A percentile compares a stretch with the other conserved stretches of the same genome.
Conservation (phyloP, 805 yeast genomes). For the Kluyveromyces dobzhanskii region DNA sequence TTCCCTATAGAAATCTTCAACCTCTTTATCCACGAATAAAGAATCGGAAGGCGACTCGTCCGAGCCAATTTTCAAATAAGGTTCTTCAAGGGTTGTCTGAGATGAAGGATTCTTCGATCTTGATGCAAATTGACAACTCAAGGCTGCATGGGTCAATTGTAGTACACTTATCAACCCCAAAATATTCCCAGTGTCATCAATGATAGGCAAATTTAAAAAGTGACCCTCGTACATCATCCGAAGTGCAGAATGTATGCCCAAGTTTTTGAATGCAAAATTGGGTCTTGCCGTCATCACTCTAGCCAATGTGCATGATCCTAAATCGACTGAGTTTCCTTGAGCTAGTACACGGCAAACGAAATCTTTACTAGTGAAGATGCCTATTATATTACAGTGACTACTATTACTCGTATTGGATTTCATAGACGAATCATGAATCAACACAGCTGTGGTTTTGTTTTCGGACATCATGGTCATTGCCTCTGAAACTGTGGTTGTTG, state of each 20-base stretch:
- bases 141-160: slow-evolving; percentile 35
- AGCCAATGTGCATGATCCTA: slow-evolving; percentile 31
- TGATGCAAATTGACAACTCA: slow-evolving; percentile 17
- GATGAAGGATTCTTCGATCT: slow-evolving; percentile 10
- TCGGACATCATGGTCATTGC: slow-evolving; percentile 36
- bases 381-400: slow-evolving; percentile 30
- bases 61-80: background rate
- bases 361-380: slow-evolving; percentile 40
- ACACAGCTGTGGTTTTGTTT: slow-evolving; percentile 34
- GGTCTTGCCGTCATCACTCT: slow-evolving; percentile 40
- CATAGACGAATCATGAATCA: slow-evolving; percentile 27
- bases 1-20: slow-evolving; percentile 11
- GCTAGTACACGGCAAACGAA: slow-evolving; percentile 35
- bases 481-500: slow-evolving; percentile 29
- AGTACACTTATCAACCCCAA: slow-evolving; percentile 38
- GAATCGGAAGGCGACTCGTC: background rate
- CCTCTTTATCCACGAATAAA: background rate
- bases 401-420: slow-evolving; percentile 8
- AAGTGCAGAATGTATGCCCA: slow-evolving; percentile 36
- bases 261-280: slow-evolving; percentile 33
- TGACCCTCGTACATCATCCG: slow-evolving; percentile 41
- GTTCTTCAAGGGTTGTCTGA: slow-evolving; percentile 14
- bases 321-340: slow-evolving; percentile 27
- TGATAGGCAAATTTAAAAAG: slow-evolving; percentile 37
- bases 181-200: slow-evolving; percentile 22